phyloP scores from a whole-genome alignment of 2,329 filamentous ascomycete genomes.

The Pyrenophora seminiperda region DNA sequence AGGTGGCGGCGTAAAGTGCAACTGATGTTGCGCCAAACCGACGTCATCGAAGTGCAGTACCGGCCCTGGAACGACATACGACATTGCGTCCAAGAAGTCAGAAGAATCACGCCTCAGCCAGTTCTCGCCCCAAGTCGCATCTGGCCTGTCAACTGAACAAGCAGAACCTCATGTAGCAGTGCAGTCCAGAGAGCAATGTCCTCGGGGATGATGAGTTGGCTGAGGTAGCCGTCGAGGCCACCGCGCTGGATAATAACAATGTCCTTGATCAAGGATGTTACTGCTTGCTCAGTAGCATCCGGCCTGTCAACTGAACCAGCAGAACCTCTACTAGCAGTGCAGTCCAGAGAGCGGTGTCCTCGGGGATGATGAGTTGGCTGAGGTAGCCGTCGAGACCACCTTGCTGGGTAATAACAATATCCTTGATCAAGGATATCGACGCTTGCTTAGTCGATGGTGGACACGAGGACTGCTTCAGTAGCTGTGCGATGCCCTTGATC shows the following conservation, averaged over 20 bases:
- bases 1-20: slow-evolving; percentile 41
- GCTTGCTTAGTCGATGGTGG: slow-evolving; percentile 85
- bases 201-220: slow-evolving; percentile 79
- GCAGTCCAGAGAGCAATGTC: too few species aligned
- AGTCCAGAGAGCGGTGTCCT: too few species aligned
- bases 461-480: slow-evolving; percentile 71
- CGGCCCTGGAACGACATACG: slow-evolving; percentile 42
- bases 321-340: too few species aligned
- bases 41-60: slow-evolving; percentile 36
- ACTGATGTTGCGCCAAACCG: slow-evolving; percentile 43
- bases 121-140: slow-evolving; percentile 32
- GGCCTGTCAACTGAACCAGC: too few species aligned
- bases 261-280: slow-evolving; percentile 80
- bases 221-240: slow-evolving; percentile 78
- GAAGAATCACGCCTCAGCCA: slow-evolving; percentile 42
- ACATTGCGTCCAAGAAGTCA: slow-evolving; percentile 43
- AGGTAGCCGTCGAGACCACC: slow-evolving; percentile 83
- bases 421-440: slow-evolving; percentile 78
- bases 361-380: slow-evolving; percentile 77
- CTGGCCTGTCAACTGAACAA: slow-evolving; percentile 13
- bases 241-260: slow-evolving; percentile 84
- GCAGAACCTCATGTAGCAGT: too few species aligned
- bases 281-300: slow-evolving; percentile 90
- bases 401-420: slow-evolving; percentile 81
- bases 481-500: slow-evolving; percentile 76